These are phyloP conservation scores for Claviceps sp. DNA, from an alignment of 2,329 filamentous ascomycete species.

Conservation along the genomic window DNA sequence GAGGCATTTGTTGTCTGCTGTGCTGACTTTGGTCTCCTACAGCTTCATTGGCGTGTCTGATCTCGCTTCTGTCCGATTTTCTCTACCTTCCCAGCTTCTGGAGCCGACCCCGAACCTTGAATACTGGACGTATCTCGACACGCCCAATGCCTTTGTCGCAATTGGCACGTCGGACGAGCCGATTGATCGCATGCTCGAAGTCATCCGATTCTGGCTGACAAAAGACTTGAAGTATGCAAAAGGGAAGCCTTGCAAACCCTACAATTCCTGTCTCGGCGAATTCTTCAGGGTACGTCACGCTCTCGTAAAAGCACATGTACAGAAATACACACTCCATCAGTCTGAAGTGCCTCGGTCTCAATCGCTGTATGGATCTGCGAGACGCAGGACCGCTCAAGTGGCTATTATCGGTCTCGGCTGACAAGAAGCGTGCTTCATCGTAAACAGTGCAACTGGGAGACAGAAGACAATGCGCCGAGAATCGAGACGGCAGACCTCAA, in stretches of 20 bases:
- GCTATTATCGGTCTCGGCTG: neutral
- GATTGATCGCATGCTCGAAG: conserved; percentile 86
- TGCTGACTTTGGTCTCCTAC: conserved; percentile 6
- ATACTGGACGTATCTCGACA: conserved; percentile 97
- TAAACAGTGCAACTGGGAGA: conserved; percentile 81
- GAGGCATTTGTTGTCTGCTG: neutral
- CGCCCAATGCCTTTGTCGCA: conserved; percentile 74
- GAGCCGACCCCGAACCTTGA: conserved; percentile 95
- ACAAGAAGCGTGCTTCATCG: neutral
- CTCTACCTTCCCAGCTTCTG: conserved; percentile 83
- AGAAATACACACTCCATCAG: too few relatives aligned
- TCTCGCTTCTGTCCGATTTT: conserved; percentile 91
- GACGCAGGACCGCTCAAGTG: neutral
- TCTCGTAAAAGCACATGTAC: neutral
- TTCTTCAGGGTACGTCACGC: conserved; percentile 67
- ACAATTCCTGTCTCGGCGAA: conserved; percentile 92
- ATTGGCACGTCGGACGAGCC: conserved; percentile 84
- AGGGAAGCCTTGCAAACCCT: conserved; percentile 96
- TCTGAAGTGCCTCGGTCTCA: too few relatives aligned
- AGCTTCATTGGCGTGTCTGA: conserved; percentile 95
- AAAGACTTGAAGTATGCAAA: conserved; percentile 99
- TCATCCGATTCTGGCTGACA: conserved; percentile 94
- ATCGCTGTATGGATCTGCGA: conserved; percentile 7
- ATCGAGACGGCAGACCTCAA: conserved; percentile 38
- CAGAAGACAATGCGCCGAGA: conserved; percentile 61